phyloP scores from a whole-genome alignment of 169 alveolate genomes.

The Eimeria sp. region DNA sequence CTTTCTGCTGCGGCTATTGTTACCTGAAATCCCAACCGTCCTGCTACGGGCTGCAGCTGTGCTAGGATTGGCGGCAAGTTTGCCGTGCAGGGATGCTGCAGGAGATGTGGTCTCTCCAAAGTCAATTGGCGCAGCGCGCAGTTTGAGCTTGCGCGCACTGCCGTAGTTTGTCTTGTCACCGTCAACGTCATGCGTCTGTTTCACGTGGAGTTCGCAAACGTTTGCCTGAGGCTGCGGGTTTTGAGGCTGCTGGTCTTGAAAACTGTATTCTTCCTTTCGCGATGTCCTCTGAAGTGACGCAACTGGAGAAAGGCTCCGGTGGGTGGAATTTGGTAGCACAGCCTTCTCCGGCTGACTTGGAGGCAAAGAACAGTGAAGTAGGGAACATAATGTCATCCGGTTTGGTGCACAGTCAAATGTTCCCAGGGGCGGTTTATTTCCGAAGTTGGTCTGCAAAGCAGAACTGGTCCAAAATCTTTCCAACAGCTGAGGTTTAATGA shows the following conservation, averaged over 20 bases:
- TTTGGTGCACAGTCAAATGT: conserved; percentile 2
- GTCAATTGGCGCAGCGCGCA: conserved; percentile 6
- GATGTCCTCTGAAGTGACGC: not conserved
- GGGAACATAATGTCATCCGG: conserved; percentile 18
- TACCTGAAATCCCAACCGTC: not conserved
- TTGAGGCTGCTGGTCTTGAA: not conserved
- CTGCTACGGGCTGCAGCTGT: not conserved
- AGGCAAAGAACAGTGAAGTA: conserved; percentile 13
- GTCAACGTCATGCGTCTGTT: not conserved
- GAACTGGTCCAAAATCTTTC: not conserved
- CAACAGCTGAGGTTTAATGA: conserved; percentile 8
- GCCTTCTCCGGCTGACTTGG: not conserved
- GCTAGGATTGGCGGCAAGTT: not conserved
- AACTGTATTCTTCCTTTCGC: not conserved
- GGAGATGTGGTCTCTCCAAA: not conserved
- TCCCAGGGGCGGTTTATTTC: not conserved
- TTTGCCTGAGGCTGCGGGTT: not conserved
- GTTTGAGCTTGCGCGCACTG: not conserved
- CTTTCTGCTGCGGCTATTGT: conserved; percentile 7
- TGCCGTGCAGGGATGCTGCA: not conserved
- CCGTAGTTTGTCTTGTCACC: not conserved
- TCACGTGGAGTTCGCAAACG: not conserved
- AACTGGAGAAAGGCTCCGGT: not conserved
- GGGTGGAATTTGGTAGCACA: not conserved
- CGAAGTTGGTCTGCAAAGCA: not conserved